Conservation (phyloP, 164 flowering plant genomes). For the Paratinospora sagittata region DNA sequence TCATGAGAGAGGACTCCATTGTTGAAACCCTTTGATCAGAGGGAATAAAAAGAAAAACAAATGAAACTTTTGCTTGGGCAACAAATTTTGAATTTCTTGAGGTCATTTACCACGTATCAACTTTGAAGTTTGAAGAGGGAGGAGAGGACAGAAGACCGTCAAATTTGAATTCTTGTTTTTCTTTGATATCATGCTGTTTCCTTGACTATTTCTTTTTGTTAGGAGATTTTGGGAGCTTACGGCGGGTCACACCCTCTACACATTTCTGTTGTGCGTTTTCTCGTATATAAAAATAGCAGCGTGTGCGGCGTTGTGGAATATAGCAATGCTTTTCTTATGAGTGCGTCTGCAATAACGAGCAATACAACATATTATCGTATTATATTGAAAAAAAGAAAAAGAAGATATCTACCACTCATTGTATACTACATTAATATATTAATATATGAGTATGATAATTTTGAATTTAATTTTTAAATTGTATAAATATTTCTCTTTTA, state of each 20-base stretch:
- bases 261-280: not conserved
- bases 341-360: too few species aligned
- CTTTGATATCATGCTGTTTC: not conserved
- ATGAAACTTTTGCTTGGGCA: not conserved
- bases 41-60: not conserved
- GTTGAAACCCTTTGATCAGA: not conserved
- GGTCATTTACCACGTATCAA: conserved; percentile 1
- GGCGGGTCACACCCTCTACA: not conserved
- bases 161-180: not conserved
- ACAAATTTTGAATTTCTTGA: not conserved
- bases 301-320: not conserved
- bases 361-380: too few species aligned
- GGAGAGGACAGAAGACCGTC: too few species aligned
- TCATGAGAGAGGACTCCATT: not conserved
- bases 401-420: too few species aligned
- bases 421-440: not conserved
- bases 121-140: conserved; percentile 7
- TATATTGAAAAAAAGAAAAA: too few species aligned
- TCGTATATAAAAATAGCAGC: not conserved
- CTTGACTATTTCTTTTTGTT: not conserved
- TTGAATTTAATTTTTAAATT: too few species aligned
- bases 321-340: not conserved
- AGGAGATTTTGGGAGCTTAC: not conserved
- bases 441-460: not conserved
- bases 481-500: too few species aligned